A percentile compares a stretch with the other conserved stretches of the same genome.
Conservation (phyloP, 495 filamentous ascomycete genomes). For the Eremomyces bilateralis region DNA sequence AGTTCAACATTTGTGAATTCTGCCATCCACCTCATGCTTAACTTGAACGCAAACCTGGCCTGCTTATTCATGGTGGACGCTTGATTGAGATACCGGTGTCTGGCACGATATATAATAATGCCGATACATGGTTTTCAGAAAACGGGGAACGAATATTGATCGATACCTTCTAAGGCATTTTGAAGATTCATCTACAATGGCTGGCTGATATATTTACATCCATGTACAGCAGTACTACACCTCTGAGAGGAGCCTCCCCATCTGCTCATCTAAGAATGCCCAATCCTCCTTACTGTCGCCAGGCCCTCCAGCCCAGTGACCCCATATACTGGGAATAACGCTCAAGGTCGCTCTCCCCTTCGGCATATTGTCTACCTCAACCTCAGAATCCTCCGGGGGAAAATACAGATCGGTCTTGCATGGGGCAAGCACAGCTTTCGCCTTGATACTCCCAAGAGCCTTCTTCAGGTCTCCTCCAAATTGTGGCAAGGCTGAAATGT, state of each 20-base stretch:
- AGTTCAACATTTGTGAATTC: too few species aligned
- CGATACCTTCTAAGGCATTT: too few species aligned
- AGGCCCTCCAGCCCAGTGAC: slow-evolving; percentile 34
- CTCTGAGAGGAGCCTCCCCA: slow-evolving; percentile 31
- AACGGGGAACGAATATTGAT: too few species aligned
- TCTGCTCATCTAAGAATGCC: slow-evolving; percentile 39
- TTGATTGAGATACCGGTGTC: too few species aligned
- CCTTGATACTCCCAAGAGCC: slow-evolving; percentile 44
- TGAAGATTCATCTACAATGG: too few species aligned
- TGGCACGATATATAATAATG: too few species aligned
- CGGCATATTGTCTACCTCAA: slow-evolving; percentile 42
- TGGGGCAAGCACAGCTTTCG: slow-evolving; percentile 42
- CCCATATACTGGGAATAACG: slow-evolving; percentile 43
- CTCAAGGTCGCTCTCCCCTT: slow-evolving; percentile 34
- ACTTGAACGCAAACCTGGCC: too few species aligned
- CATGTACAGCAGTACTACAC: too few species aligned
- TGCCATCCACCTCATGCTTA: too few species aligned
- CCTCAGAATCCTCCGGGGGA: slow-evolving; percentile 48
- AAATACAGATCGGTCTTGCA: slow-evolving; percentile 53
- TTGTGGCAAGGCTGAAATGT: slow-evolving; percentile 37
- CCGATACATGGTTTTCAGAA: too few species aligned
- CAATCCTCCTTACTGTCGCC: slow-evolving; percentile 41
- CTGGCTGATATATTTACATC: too few species aligned
- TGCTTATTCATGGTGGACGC: too few species aligned
- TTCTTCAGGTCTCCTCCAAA: slow-evolving; percentile 43